These are phyloP conservation scores for Trichomonas vaginalis DNA, from an alignment of 208 protist species.

Conservation along the genomic window DNA sequence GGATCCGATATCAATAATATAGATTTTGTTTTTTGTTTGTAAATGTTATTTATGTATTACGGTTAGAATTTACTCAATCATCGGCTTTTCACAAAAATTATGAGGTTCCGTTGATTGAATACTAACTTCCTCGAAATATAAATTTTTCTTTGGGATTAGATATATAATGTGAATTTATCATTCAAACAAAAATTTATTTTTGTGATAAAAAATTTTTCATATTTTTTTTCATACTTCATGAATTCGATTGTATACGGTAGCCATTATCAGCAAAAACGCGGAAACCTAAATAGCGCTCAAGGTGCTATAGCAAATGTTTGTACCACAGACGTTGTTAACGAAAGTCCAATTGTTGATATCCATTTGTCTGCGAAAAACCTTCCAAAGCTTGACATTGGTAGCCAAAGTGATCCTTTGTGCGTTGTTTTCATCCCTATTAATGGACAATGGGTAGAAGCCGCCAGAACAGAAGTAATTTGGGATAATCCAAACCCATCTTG, in stretches of 20 bases:
- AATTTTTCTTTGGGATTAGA: not conserved
- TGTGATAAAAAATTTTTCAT: not conserved
- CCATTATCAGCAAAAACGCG: not conserved
- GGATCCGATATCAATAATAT: not conserved
- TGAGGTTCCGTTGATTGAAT: not conserved
- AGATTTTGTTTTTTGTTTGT: not conserved
- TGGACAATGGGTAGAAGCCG: not conserved
- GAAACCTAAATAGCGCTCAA: not conserved
- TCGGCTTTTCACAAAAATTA: not conserved
- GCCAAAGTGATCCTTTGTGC: not conserved
- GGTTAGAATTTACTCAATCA: not conserved
- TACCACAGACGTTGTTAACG: not conserved
- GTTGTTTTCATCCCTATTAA: not conserved
- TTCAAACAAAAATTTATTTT: not conserved
- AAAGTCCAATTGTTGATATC: not conserved
- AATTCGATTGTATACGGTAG: not conserved
- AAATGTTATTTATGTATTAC: not conserved
- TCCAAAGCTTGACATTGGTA: not conserved
- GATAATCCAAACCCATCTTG: not conserved
- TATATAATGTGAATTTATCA: not conserved
- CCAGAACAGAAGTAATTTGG: not conserved
- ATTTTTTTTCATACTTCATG: not conserved
- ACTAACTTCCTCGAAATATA: not conserved
- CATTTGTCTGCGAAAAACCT: not conserved
- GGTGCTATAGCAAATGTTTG: not conserved